Conservation (phyloP, 169 alveolate genomes). For the Cryptosporidium tyzzeri region DNA sequence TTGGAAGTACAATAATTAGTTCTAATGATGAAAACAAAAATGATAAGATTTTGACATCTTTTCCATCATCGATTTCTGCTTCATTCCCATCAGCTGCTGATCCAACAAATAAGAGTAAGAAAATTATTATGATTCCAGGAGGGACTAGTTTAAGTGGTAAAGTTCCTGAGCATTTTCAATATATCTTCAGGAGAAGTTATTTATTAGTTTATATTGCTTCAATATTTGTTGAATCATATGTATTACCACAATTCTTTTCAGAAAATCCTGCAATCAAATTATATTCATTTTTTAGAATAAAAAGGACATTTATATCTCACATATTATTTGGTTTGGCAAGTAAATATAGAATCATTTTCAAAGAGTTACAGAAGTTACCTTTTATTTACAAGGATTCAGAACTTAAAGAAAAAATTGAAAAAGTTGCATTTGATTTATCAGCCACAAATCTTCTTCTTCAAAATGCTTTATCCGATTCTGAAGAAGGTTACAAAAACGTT, state of each 20-base stretch:
- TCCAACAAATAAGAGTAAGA: not conserved
- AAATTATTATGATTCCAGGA: constrained; percentile 14
- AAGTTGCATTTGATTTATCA: constrained; percentile 6
- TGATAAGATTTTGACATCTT: not conserved
- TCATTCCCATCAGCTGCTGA: constrained; percentile 24
- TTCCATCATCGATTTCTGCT: constrained; percentile 22
- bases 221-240: constrained; percentile 36
- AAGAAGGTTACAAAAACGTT: constrained; percentile 29
- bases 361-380: constrained; percentile 37
- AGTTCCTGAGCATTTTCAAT: constrained; percentile 54
- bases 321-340: constrained; percentile 62
- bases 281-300: constrained; percentile 17
- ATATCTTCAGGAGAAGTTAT: constrained; percentile 41
- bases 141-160: constrained; percentile 25
- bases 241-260: constrained; percentile 61
- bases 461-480: constrained; percentile 7
- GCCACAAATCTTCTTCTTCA: constrained; percentile 18
- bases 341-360: constrained; percentile 28
- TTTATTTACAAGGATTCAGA: constrained; percentile 13
- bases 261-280: constrained; percentile 46
- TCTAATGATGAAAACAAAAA: constrained; percentile 5
- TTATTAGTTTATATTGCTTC: constrained; percentile 8
- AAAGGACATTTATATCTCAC: constrained; percentile 27
- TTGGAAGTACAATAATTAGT: not conserved
- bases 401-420: constrained; percentile 3